phyloP scores from a whole-genome alignment of 2,329 filamentous ascomycete genomes.

The Stromatinia cepivora region DNA sequence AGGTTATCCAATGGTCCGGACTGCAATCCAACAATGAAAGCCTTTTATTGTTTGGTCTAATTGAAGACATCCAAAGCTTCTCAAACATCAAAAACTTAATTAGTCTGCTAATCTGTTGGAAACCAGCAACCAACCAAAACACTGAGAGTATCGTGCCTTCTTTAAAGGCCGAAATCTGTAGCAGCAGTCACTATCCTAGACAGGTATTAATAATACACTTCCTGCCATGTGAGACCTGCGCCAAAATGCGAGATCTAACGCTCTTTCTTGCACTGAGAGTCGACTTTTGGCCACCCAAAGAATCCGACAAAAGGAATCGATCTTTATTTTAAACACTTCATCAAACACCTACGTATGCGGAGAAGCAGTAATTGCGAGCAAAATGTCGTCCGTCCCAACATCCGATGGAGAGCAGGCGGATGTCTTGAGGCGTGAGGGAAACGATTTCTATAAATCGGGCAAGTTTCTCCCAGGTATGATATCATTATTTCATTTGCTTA shows the following conservation, averaged over 20 bases:
- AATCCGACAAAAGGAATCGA: neutral
- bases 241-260: neutral
- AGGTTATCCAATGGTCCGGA: too few relatives aligned
- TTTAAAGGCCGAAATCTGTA: neutral
- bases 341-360: neutral
- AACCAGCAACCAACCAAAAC: neutral
- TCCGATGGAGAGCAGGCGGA: neutral
- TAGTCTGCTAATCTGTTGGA: too few relatives aligned
- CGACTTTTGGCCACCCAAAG: neutral
- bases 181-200: neutral
- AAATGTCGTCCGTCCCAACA: neutral
- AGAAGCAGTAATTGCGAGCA: neutral
- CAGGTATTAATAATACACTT: neutral
- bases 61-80: too few relatives aligned
- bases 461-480: neutral
- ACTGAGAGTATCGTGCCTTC: neutral
- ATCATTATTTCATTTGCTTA: neutral
- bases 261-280: neutral
- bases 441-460: neutral
- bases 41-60: too few relatives aligned
- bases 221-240: neutral
- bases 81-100: too few relatives aligned
- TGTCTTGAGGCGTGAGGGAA: neutral
- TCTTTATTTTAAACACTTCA: neutral
- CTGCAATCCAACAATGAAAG: too few relatives aligned